Base-by-base conservation (phyloP, 352 stramenopile genomes). In the Pythium rhizo-oryzae region DNA sequence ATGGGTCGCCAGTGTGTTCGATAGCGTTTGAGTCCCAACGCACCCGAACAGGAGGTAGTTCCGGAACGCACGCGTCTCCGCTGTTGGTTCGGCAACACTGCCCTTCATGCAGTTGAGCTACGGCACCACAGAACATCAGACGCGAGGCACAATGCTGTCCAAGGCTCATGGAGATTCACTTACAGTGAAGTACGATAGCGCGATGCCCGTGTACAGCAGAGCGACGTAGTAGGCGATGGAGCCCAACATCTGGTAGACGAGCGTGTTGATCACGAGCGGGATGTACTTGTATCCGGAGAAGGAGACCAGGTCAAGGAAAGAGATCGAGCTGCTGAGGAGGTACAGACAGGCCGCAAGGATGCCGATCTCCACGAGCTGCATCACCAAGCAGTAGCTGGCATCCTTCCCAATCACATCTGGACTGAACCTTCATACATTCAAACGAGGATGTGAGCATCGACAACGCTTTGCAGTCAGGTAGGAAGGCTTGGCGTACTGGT, bases 241-340 rank as follows among this genome's bases (percentile, higher is more conserved):
- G 18, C 96, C 94, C 39, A 91, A 54, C 19, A 93, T 65, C 62
- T 97, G 79, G 58, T 91, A 96, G 53, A 95, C 84, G 39, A 99
- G 62, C 65, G 97, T 96, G 80, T 99, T 98, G 68, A 99, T 84
- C 60, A 96, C 92, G n/a, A 99, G 79, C 28, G 94, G 91, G 44
- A 99, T 93, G 82, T 99, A 99, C 83, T 99, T 99, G 92, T 99
- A 99, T 60, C 97, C 97, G 15, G 96, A 99, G 76, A 98, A 99
- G 35, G 92, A 93, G 54, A 99, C 84, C 52, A 99, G 74, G 76
- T 99, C 98, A 44, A 99, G 81, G 49, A 98, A 93, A 35, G 91
- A 86, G 63, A 98, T 89, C 4, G 92, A 91, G 60, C 90, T 94
- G 67, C 96, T 92, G 67, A 99, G 88, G 47, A 98, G 73, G 74